Evolutionary conservation across 805 yeast genomes (phyloP), one percentile per base, ranked within the genome.

Genomic region (Blastobotrys muscicola): DNA sequence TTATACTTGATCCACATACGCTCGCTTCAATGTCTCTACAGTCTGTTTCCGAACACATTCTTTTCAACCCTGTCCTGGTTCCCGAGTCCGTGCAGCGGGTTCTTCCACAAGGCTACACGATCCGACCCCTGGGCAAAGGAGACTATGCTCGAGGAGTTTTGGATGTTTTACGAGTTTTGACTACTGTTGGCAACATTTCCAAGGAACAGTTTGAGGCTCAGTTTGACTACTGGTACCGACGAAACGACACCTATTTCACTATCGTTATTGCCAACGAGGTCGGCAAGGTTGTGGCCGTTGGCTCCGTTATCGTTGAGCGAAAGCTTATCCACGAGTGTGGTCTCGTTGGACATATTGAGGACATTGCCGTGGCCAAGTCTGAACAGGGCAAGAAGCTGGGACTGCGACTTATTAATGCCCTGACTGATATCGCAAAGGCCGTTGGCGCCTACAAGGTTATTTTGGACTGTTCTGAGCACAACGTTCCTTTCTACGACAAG

Each of bases 341-440:
- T 0, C 62, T 72, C 42, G 94, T 85, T 3, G 97, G 97, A 1
- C 97, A 90, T 65, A 82, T 90, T 50, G 98, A 90, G 58, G 98
- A 90, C 60, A 90, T 90, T 48, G 82, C 97, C 1, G 94, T 90
- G 3, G 70, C 78, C 13, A 58, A 61, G 29, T 65, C 70, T 13
- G 84, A 84, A 58, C 97, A 89, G 57, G 98, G 98, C 5, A 79
- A 81, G 58, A 76, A 76, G 52, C 66, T 90, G 38, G 98, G 98
- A 0, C 67, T 71, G 51, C 64, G 70, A 12, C 60, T 90, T 62
- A 84, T 90, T 51, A 66, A 70, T 12, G 67, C 74, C 7, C 68
- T 90, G 57, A 73, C 80, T 3, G 65, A 68, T 16, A 57, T 83
- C 29, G 96, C 84, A 2, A 53, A 71, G 42, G 55, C 63, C 2